phyloP scores from a whole-genome alignment of 768 basidiomycete genomes.

The Suillus variegatus region DNA sequence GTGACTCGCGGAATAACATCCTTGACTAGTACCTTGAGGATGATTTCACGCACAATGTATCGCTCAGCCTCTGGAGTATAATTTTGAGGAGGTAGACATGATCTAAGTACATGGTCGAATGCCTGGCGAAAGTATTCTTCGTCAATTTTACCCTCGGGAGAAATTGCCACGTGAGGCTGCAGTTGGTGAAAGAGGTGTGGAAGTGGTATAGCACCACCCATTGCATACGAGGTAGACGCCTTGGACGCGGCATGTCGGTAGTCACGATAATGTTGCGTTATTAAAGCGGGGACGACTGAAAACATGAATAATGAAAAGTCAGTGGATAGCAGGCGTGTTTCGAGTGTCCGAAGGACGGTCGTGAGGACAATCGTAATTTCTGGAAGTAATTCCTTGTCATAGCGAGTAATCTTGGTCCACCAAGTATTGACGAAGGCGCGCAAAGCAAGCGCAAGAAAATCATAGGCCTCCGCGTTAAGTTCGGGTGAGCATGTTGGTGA shows the following conservation, averaged over 20 bases:
- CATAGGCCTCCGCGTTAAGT: conserved; percentile 60
- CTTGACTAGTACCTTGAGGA: conserved; percentile 74
- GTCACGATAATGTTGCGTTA: conserved; percentile 79
- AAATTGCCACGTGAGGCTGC: conserved; percentile 84
- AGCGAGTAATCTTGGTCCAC: conserved; percentile 83
- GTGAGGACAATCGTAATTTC: conserved; percentile 63
- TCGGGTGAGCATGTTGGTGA: conserved; percentile 47
- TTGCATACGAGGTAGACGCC: conserved; percentile 67
- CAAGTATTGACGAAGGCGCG: conserved; percentile 80
- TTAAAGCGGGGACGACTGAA: conserved; percentile 59
- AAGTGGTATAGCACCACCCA: conserved; percentile 61
- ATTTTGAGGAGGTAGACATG: conserved; percentile 76
- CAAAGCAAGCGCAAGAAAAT: conserved; percentile 77
- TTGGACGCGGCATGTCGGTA: conserved; percentile 70
- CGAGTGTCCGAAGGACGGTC: conserved; percentile 59
- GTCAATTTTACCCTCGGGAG: conserved; percentile 64
- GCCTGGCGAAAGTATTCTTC: conserved; percentile 79
- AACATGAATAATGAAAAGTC: conserved; percentile 67
- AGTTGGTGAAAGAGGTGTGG: conserved; percentile 75
- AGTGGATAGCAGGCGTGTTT: conserved; percentile 51
- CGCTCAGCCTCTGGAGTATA: conserved; percentile 73
- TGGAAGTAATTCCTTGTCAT: conserved; percentile 81
- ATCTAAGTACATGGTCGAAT: conserved; percentile 73
- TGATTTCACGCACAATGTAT: conserved; percentile 80
- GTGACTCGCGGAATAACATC: conserved; percentile 68